Conservation (phyloP, 2,329 filamentous ascomycete species). For the Diaporthe sp. region DNA sequence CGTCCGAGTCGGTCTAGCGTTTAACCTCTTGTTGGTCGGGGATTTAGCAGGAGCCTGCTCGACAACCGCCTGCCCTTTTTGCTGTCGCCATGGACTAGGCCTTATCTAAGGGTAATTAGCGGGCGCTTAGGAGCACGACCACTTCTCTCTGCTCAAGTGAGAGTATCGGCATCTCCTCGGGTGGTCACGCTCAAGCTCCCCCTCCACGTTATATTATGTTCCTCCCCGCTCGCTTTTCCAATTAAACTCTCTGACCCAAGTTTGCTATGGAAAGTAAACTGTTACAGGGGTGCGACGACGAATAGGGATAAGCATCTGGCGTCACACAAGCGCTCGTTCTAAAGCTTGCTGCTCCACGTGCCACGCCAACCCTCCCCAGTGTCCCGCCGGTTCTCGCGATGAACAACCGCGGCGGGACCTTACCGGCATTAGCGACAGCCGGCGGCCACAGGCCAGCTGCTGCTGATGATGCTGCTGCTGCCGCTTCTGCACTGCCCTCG, state of each 20-base stretch:
- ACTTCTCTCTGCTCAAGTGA: no score
- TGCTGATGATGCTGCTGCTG: conserved; percentile 5
- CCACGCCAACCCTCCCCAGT: not conserved
- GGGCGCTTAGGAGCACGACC: not conserved
- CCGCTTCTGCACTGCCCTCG: not conserved
- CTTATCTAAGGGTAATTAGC: conserved; percentile 2
- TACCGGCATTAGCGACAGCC: conserved; percentile 34
- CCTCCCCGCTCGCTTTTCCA: not conserved
- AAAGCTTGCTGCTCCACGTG: conserved; percentile 15
- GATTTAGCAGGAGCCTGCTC: not conserved
- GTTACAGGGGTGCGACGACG: not conserved
- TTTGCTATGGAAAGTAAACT: not conserved
- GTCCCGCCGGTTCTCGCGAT: conserved; percentile 13
- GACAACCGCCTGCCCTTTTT: not conserved
- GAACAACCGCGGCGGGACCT: not conserved
- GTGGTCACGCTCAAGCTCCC: not conserved
- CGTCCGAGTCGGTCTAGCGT: not conserved
- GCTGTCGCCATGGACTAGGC: not conserved
- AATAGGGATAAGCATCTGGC: not conserved
- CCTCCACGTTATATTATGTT: not conserved
- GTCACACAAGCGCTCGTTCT: conserved; percentile 9
- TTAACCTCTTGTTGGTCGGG: not conserved
- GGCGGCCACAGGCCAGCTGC: conserved; percentile 11
- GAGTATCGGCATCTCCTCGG: not conserved
- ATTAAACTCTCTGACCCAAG: not conserved